Evolutionary conservation across 2,329 filamentous ascomycete genomes (phyloP).

Genomic region (Pestalotiopsis sp.): DNA sequence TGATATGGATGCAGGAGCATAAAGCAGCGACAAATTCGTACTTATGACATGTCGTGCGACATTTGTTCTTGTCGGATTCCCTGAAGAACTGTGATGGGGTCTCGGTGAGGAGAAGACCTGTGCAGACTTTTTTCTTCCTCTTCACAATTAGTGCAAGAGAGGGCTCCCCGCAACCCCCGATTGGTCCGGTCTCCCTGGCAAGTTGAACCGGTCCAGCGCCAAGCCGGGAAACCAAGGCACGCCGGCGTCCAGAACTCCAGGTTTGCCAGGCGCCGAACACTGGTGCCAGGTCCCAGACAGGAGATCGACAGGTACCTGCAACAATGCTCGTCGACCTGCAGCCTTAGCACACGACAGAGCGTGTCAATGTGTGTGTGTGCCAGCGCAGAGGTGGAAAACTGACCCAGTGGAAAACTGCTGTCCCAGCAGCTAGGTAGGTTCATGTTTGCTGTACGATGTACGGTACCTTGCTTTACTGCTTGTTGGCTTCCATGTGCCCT

Average conservation of each 20-base stretch:
- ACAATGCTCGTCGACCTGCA: not conserved
- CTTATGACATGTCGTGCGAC: conserved; percentile 4
- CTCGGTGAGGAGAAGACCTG: not conserved
- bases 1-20: not conserved
- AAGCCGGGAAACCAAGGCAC: not conserved
- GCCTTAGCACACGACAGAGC: not conserved
- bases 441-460: no score
- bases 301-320: conserved; percentile 4
- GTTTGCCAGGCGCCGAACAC: not conserved
- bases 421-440: no score
- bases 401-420: no score
- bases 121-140: not conserved
- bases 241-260: not conserved
- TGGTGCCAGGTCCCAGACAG: not conserved
- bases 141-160: not conserved
- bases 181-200: not conserved
- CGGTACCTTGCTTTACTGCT: not conserved
- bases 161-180: not conserved
- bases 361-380: not conserved
- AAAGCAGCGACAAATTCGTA: not conserved
- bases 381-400: not conserved
- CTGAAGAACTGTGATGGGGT: not conserved
- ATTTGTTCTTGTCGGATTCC: not conserved
- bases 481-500: not conserved
- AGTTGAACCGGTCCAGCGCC: not conserved